Evolutionary conservation across 2,329 filamentous ascomycete species (phyloP), one percentile per base, ranked within the genome.

Genomic region (Blastomyces gilchristii): DNA sequence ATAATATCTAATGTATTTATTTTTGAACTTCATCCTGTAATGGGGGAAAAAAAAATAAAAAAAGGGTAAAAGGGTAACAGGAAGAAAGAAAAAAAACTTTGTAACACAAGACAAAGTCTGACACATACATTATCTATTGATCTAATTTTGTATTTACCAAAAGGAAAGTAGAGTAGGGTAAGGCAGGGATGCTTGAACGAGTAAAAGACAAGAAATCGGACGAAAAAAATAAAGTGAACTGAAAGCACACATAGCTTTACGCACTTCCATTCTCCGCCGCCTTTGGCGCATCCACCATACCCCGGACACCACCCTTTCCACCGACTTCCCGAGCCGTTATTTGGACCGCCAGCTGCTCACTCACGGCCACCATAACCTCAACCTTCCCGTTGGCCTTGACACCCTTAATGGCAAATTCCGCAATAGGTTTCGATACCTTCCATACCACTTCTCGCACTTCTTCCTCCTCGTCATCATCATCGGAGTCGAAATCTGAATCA

Each of bases 311-410:
- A 53, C 88, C 88, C 81, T 96, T 93, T 65, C 85, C 89, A 67
- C 93, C 92, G 58, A 96, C 87, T 76, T 96, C 91, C 67, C 93
- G 83, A 63, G 88, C 87, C 52, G 92, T 89, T 68, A 96, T 82
- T 59, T 88, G 90, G 66, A 97, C 83, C 68, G 82, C 82, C 63
- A 97, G 80, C 74, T 97, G 91, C 34, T 85, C 87, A 62, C 83
- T 84, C 67, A 97, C 88, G 75, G 93, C 96, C 71, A 97, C 85
- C 74, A 91, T 95, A 62, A 97, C 87, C 82, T 99, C 94, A 68
- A 99, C 86, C 82, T 96, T 96, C 71, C 85, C 85, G 64, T 86
- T 88, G 80, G 93, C 91, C 85, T 93, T 93, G 69, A 95, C 85
- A 64, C 83, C 90, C 76, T 85, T 88, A 74, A 99, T 79, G 41